A percentile compares a stretch with the other conserved stretches of the same genome.
Conservation (phyloP, 139 green algal genomes). For the Micractinium conductrix region DNA sequence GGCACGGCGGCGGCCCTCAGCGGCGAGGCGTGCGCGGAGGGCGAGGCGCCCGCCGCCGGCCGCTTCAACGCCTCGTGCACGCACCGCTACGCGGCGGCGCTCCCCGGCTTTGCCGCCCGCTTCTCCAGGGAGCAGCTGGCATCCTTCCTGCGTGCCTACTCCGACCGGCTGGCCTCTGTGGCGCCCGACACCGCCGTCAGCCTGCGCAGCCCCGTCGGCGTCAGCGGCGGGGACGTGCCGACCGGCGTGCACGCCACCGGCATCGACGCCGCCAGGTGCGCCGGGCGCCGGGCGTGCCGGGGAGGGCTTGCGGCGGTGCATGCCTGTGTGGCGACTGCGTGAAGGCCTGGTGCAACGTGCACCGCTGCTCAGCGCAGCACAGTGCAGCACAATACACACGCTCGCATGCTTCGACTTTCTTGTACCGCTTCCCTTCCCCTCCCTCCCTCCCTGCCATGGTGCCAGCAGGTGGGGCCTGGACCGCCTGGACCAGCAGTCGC, state of each 20-base stretch:
- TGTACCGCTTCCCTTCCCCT: not conserved
- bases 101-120: conserved; percentile 21
- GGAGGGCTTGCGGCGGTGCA: not conserved
- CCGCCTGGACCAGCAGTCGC: conserved; percentile 63
- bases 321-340: not conserved
- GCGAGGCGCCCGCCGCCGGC: not conserved
- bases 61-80: conserved; percentile 38
- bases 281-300: not conserved
- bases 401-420: not conserved
- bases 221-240: not conserved
- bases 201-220: not conserved
- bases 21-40: conserved; percentile 9
- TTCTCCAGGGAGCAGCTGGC: conserved; percentile 25
- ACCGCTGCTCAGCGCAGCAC: not conserved
- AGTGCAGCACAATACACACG: not conserved
- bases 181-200: conserved; percentile 15
- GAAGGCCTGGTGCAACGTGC: not conserved
- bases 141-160: conserved; percentile 4
- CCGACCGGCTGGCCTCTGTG: conserved; percentile 7
- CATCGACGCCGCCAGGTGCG: not conserved
- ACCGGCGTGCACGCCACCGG: not conserved
- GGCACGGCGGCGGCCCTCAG: not conserved
- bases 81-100: not conserved
- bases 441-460: not conserved
- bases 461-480: conserved; percentile 66